Conservation (phyloP, 2,329 filamentous ascomycete species). For the Colletotrichum echinochloae region DNA sequence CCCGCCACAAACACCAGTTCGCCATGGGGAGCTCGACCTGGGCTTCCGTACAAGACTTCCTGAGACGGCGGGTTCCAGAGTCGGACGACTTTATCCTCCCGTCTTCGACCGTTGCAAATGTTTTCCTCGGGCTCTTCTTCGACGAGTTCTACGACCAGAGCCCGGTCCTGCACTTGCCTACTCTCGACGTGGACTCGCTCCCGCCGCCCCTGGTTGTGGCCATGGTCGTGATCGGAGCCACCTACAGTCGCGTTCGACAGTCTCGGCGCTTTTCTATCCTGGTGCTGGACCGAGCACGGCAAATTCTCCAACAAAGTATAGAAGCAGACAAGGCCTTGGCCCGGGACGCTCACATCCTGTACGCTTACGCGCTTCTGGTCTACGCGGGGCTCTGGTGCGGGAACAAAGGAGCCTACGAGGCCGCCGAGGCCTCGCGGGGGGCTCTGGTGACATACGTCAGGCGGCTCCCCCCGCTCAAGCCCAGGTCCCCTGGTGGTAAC, state of each 20-base stretch:
- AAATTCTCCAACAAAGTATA: constrained; percentile 6
- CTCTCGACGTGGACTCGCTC: neutral
- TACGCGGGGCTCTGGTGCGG: constrained; percentile 31
- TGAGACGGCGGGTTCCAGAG: neutral
- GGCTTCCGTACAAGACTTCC: neutral
- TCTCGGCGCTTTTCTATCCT: constrained; percentile 17
- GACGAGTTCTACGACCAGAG: constrained; percentile 12
- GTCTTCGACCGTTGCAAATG: neutral
- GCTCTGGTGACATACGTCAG: constrained; percentile 21
- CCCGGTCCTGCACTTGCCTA: constrained; percentile 22
- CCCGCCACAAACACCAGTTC: constrained; percentile 6
- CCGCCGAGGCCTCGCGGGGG: constrained; percentile 21
- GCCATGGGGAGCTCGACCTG: constrained; percentile 7
- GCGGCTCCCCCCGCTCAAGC: neutral
- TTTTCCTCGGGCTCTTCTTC: constrained; percentile 25
- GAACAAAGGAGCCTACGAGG: constrained; percentile 28
- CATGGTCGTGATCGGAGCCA: constrained; percentile 22
- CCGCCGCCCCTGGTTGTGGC: constrained; percentile 8
- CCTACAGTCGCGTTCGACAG: constrained; percentile 17
- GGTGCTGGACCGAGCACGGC: constrained; percentile 8
- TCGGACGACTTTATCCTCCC: constrained; percentile 13
- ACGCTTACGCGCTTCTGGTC: constrained; percentile 18
- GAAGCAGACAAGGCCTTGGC: constrained; percentile 6
- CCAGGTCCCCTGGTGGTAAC: neutral
- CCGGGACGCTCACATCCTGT: neutral